Conservation (phyloP, 2,329 filamentous ascomycete species). For the Setomelanomma holmii region DNA sequence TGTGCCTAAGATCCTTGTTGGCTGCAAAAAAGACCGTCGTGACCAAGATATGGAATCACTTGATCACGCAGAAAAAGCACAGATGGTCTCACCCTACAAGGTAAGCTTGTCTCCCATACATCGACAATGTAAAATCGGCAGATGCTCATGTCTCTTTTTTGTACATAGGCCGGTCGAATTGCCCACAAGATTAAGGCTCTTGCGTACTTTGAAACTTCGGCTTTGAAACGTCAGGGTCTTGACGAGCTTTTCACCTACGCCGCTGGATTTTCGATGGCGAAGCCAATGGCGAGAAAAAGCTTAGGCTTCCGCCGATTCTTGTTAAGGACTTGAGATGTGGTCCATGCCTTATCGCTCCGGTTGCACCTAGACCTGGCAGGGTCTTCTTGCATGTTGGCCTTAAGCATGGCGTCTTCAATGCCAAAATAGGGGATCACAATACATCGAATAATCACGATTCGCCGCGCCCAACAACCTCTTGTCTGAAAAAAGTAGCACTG, state of each 20-base stretch:
- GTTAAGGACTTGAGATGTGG: no score
- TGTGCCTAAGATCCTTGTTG: slow-evolving; percentile 22
- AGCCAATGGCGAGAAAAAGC: neutral
- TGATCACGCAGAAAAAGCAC: neutral
- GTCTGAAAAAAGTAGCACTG: no score
- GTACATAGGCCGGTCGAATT: slow-evolving; percentile 17
- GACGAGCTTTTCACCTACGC: slow-evolving; percentile 20
- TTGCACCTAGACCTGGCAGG: no score
- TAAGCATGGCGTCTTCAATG: no score
- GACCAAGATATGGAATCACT: neutral
- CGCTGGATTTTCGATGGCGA: slow-evolving; percentile 4
- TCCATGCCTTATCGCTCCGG: no score
- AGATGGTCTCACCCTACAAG: neutral
- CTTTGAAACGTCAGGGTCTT: slow-evolving; percentile 10
- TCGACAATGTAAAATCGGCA: neutral
- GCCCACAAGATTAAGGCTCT: slow-evolving; percentile 16
- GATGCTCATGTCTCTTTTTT: neutral
- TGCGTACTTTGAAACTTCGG: slow-evolving; percentile 27
- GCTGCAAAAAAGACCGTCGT: slow-evolving; percentile 21
- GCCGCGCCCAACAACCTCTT: no score
- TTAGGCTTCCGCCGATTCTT: no score
- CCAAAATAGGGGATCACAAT: no score
- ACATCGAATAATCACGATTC: no score
- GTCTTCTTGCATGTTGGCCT: no score
- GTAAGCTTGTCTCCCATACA: neutral